phyloP scores from a whole-genome alignment of 1,284 basidiomycete genomes.

The Moesziomyces aphidis region DNA sequence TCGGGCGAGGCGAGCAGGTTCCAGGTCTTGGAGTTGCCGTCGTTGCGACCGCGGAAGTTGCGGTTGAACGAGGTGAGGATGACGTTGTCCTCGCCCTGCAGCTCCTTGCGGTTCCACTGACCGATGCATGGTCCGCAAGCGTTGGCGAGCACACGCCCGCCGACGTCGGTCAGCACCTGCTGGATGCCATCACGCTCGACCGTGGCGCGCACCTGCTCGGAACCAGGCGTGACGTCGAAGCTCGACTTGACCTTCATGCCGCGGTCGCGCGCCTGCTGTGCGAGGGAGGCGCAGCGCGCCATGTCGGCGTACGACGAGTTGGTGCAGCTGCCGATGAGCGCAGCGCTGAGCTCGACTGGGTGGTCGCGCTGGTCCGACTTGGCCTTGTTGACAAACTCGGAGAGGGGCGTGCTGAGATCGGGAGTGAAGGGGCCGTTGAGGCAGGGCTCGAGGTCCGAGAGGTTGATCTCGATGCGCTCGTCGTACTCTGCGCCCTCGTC shows the following conservation, averaged over 20 bases:
- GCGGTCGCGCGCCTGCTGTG: slow-evolving; percentile 85
- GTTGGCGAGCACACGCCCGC: slow-evolving; percentile 92
- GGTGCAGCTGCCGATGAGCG: slow-evolving; percentile 95
- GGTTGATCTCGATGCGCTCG: slow-evolving; percentile 91
- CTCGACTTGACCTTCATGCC: slow-evolving; percentile 87
- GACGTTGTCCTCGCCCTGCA: slow-evolving; percentile 91
- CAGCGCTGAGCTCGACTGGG: slow-evolving; percentile 80
- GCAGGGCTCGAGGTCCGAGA: slow-evolving; percentile 91
- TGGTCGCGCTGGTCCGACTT: slow-evolving; percentile 86
- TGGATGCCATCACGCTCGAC: slow-evolving; percentile 95
- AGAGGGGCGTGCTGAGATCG: slow-evolving; percentile 94
- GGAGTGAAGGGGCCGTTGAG: slow-evolving; percentile 97
- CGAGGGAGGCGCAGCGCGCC: slow-evolving; percentile 90
- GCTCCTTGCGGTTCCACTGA: slow-evolving; percentile 96
- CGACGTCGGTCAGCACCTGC: slow-evolving; percentile 82
- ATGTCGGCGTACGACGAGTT: slow-evolving; percentile 74
- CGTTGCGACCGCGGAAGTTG: slow-evolving; percentile 97
- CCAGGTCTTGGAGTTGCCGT: slow-evolving; percentile 95
- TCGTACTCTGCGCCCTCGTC: slow-evolving; percentile 96
- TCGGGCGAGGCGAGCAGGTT: slow-evolving; percentile 98
- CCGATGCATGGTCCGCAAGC: slow-evolving; percentile 99
- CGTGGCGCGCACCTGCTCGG: slow-evolving; percentile 96
- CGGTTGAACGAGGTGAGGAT: slow-evolving; percentile 98
- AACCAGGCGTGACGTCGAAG: slow-evolving; percentile 96
- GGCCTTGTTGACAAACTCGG: slow-evolving; percentile 84